These are phyloP conservation scores for Penicillium sp. DNA, from an alignment of 2,329 filamentous ascomycete species.

Conservation along the genomic window DNA sequence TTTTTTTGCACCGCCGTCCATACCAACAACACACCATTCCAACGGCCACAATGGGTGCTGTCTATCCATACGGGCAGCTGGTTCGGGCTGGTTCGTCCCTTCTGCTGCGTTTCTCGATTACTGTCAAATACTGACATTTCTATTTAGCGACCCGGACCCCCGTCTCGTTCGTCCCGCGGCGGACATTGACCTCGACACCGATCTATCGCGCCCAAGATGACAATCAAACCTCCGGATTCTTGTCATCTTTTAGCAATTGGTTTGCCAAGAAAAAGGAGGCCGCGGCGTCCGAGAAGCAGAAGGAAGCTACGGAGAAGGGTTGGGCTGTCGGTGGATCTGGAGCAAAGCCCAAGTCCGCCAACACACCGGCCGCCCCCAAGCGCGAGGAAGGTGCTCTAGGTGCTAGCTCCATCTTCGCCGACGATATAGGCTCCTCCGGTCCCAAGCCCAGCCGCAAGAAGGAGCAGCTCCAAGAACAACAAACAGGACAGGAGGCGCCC, in stretches of 20 bases:
- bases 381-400: conserved; percentile 37
- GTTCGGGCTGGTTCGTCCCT: conserved; percentile 35
- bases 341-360: conserved; percentile 30
- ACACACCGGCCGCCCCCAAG: conserved; percentile 28
- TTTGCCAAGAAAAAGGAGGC: neutral
- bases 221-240: conserved; percentile 18
- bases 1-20: conserved; percentile 31
- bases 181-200: conserved; percentile 35
- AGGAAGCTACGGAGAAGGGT: conserved; percentile 21
- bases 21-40: conserved; percentile 19
- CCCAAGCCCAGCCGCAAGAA: conserved; percentile 27
- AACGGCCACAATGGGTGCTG: conserved; percentile 41
- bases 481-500: conserved; percentile 11
- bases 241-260: conserved; percentile 27
- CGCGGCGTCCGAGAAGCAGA: no score
- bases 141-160: conserved; percentile 31
- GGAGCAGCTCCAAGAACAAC: conserved; percentile 10
- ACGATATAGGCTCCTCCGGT: conserved; percentile 29
- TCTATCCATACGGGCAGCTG: conserved; percentile 39
- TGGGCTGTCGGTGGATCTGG: conserved; percentile 31
- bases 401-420: conserved; percentile 43
- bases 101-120: neutral
- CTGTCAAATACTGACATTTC: neutral
- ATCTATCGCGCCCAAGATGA: conserved; percentile 32
- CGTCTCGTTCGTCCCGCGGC: conserved; percentile 35